Conservation (phyloP, 768 basidiomycete species). For the Rhizopogon rudus region DNA sequence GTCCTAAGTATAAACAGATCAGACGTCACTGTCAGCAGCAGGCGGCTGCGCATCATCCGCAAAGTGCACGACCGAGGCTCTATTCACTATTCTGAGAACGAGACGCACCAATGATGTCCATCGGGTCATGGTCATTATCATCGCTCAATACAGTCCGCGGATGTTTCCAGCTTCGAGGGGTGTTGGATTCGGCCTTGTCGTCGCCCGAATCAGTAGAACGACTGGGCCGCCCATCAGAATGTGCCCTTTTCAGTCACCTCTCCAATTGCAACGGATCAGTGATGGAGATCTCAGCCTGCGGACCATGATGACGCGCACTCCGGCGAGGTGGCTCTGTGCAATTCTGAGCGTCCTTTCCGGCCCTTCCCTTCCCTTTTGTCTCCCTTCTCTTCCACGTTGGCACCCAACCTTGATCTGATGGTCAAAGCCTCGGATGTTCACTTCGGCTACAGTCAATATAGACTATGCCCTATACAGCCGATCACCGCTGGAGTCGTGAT, state of each 20-base stretch:
- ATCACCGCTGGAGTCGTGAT: slow-evolving; percentile 57
- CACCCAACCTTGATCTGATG: slow-evolving; percentile 75
- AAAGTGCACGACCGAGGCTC: slow-evolving; percentile 45
- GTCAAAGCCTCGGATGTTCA: slow-evolving; percentile 86
- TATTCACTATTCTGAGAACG: slow-evolving; percentile 16
- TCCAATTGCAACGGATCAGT: slow-evolving; percentile 76
- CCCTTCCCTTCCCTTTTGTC: slow-evolving; percentile 33
- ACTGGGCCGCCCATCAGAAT: slow-evolving; percentile 50
- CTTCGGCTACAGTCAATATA: slow-evolving; percentile 82
- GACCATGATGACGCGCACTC: slow-evolving; percentile 71
- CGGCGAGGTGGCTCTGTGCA: slow-evolving; percentile 45
- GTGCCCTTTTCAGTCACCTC: slow-evolving; percentile 66
- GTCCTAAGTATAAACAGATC: background rate
- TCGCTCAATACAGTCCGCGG: slow-evolving; percentile 39
- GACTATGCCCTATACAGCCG: slow-evolving; percentile 78
- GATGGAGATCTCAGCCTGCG: slow-evolving; percentile 62
- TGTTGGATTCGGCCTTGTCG: slow-evolving; percentile 36
- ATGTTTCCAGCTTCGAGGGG: slow-evolving; percentile 37
- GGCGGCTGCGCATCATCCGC: slow-evolving; percentile 26
- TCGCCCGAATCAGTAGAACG: slow-evolving; percentile 42
- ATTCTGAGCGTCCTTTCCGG: slow-evolving; percentile 23
- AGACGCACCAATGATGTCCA: slow-evolving; percentile 32
- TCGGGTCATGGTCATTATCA: slow-evolving; percentile 41
- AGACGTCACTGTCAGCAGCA: background rate
- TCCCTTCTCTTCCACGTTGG: slow-evolving; percentile 59